Evolutionary conservation across 1,284 basidiomycete species (phyloP).

Genomic region (Taiwanofungus camphoratus): DNA sequence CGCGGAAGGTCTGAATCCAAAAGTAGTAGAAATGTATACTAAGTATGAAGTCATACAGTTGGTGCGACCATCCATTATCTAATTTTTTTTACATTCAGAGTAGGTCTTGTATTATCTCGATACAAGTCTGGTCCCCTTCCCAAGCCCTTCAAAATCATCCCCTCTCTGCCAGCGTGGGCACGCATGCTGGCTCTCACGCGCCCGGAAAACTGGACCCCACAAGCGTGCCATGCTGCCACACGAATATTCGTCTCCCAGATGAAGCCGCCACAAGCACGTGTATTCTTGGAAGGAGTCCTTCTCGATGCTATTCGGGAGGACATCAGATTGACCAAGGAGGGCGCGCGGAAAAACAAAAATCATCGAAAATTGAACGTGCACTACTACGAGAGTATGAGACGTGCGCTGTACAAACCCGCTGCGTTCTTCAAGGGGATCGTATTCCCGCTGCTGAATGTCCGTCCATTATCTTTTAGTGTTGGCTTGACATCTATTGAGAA

Average conservation of each 20-base stretch:
- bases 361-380: constrained; percentile 91
- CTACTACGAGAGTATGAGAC: constrained; percentile 90
- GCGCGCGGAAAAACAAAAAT: constrained; percentile 41
- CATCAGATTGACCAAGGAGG: constrained; percentile 49
- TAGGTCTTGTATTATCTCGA: constrained; percentile 81
- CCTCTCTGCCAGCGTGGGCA: constrained; percentile 94
- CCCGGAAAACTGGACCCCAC: constrained; percentile 93
- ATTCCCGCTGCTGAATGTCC: constrained; percentile 90
- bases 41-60: constrained; percentile 61
- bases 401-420: constrained; percentile 92
- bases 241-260: constrained; percentile 96
- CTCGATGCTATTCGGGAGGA: constrained; percentile 90
- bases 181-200: constrained; percentile 90
- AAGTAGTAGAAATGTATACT: constrained; percentile 91
- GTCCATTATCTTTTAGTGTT: constrained; percentile 23
- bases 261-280: constrained; percentile 93
- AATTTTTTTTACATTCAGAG: constrained; percentile 39
- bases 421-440: constrained; percentile 99
- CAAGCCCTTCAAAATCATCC: constrained; percentile 98
- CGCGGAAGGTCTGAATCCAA: constrained; percentile 92
- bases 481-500: background rate
- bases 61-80: background rate
- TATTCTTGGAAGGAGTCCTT: constrained; percentile 90
- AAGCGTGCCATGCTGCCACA: constrained; percentile 92
- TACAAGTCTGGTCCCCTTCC: constrained; percentile 97